Base-by-base conservation (phyloP, 768 basidiomycete species). In the Grammothele lineata region DNA sequence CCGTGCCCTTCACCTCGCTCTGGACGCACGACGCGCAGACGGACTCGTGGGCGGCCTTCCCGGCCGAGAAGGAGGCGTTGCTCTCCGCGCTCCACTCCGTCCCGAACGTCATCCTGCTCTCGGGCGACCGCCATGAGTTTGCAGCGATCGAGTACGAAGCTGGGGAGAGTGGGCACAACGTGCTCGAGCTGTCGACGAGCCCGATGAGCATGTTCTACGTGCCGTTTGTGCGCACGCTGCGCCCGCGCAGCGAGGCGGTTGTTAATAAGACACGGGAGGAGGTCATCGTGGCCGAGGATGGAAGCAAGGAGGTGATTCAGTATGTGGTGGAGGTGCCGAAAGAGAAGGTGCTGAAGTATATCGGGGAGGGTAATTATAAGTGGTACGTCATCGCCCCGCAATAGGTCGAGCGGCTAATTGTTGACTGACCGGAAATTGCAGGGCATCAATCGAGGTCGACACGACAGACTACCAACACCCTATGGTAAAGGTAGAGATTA, bases 91-190 rank as follows among this genome's bases (percentile, higher is more conserved):
- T 91, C 34, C 76, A 82, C 49, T 71, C 77, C 19, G 79, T 88
- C 10, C 83, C 85, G 0, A 88, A 89, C 56, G 77, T 87, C 37
- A 65, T 84, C 57, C 60, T 89, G 41, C 65, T 89, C 37, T 81
- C 80, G 2, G 87, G 86, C 7, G 87, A 88, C 60, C 73, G 87
- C 18, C 87, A 90, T 61, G 87, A 89, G 65, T 89, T 88, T 56
- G 86, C 86, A 1, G 78, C 77, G 4, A 74, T 87, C 54, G 78
- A 83, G 64, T 84, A 80, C 61, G 71, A 69, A 43, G 57, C 70
- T 47, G 51, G 62, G 36, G 59, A 67, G 50, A 45, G 61, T 35
- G 53, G 64, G 5, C 68, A 80, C 51, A 54, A 67, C 7, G 70
- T 86, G 22, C 63, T 70, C 36, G 87, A 89, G 58, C 72, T 87